Evolutionary conservation across 1,139 yeast genomes (phyloP), one percentile per base, ranked within the genome.

Genomic region (Lodderomyces theae): DNA sequence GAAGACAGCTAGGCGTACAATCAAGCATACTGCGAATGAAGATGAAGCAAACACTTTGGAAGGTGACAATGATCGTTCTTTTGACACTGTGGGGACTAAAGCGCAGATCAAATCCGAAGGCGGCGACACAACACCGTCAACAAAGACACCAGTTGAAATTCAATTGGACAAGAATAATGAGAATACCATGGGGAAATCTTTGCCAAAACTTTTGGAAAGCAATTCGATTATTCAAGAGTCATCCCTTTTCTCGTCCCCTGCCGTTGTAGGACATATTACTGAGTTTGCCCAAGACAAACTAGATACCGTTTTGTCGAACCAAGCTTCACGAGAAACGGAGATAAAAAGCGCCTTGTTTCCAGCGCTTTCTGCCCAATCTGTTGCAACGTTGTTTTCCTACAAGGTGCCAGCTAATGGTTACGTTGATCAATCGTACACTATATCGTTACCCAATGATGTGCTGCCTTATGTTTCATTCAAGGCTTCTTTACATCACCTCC

Each of bases 341-440:
- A 47, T 61, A 24, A 66, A 59, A 43, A 53, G 56, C 31, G 50
- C 63, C 0, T 52, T 71, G 29, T 70, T 70, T 48, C 72, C 74
- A 3, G 53, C 63, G 1, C 68, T 59, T 10, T 52, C 58, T 2
- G 47, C 43, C 7, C 57, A 55, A 40, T 51, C 60, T 22, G 47
- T 51, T 31, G 59, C 57, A 19, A 52, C 62, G n/a, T 53, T 60
- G 53, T 72, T 75, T 46, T 79, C 77, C 42, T 77, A 73, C 51
- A 63, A 61, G 39, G 64, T 77, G 44, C 64, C 66, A 10, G 64
- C 79, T 1, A 64, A 66, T 35, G 79, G 79, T 1, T 71, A 61
- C 45, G 61, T 69, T 10, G 53, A 64, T 12, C 72, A 69, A 45
- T 61, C 75, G 5, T 73, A 68, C 46, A 56, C 79, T 0, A 38